phyloP scores from a whole-genome alignment of 169 alveolate genomes.

The Eimeria zaria region DNA sequence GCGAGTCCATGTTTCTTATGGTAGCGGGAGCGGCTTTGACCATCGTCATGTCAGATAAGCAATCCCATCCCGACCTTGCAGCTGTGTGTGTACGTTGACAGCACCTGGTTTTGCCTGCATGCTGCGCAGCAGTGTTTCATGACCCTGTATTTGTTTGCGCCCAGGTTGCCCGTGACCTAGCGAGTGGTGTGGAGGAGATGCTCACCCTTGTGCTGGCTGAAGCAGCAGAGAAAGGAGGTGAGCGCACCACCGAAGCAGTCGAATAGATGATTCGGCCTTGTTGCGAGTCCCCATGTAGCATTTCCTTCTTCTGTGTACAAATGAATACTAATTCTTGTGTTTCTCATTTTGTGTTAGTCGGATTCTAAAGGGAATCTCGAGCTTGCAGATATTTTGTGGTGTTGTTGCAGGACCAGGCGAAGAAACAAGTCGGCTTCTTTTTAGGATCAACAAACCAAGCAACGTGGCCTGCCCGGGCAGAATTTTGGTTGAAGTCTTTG shows the following conservation, averaged over 20 bases:
- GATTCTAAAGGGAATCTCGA: not conserved
- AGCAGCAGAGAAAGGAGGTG: not conserved
- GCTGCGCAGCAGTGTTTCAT: not conserved
- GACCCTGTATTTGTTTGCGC: not conserved
- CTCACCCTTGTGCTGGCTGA: not conserved
- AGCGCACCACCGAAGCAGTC: not conserved
- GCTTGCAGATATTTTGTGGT: not conserved
- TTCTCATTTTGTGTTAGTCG: not conserved
- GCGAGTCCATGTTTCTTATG: not conserved
- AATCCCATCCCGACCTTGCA: not conserved
- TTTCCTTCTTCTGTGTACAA: not conserved
- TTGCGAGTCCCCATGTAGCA: not conserved
- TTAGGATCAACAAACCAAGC: not conserved
- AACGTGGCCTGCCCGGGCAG: constrained; percentile 7
- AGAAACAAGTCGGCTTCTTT: not conserved
- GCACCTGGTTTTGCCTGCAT: not conserved
- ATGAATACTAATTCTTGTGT: not conserved
- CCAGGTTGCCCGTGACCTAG: not conserved
- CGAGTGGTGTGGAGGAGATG: not conserved
- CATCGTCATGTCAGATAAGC: not conserved
- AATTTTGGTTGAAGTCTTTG: not conserved
- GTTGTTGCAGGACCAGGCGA: not conserved
- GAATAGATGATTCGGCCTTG: not conserved
- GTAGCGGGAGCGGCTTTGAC: not conserved
- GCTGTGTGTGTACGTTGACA: not conserved